Evolutionary conservation across 345 rosid species (phyloP).

Genomic region (Stellera chamaejasme): DNA sequence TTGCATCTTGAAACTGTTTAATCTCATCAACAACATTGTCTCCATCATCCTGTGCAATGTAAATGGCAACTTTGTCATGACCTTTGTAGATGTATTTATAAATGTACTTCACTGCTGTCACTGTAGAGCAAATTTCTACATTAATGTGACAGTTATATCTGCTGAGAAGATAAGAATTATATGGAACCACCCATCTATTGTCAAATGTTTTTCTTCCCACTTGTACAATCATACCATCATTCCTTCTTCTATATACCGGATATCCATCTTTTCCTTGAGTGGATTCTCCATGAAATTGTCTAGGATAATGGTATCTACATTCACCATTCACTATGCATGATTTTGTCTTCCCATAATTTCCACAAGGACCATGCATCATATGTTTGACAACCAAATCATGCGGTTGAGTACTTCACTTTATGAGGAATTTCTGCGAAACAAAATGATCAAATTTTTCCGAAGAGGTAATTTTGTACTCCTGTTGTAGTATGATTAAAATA

Average conservation of each 20-base stretch:
- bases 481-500: neutral
- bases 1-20: conserved; percentile 2
- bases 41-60: neutral
- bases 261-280: neutral
- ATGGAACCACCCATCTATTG: neutral
- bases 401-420: neutral
- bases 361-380: neutral
- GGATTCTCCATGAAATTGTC: neutral
- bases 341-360: neutral
- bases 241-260: neutral
- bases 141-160: neutral
- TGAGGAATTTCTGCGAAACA: neutral
- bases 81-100: neutral
- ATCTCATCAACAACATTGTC: neutral
- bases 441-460: neutral
- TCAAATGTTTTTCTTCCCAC: neutral
- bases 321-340: neutral
- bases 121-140: neutral
- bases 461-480: neutral
- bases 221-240: neutral
- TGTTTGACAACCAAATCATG: neutral
- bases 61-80: neutral
- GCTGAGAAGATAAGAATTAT: neutral
- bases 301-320: neutral
- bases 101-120: neutral